Base-by-base conservation (phyloP, 1,284 basidiomycete genomes). In the Takashimella tepidaria region DNA sequence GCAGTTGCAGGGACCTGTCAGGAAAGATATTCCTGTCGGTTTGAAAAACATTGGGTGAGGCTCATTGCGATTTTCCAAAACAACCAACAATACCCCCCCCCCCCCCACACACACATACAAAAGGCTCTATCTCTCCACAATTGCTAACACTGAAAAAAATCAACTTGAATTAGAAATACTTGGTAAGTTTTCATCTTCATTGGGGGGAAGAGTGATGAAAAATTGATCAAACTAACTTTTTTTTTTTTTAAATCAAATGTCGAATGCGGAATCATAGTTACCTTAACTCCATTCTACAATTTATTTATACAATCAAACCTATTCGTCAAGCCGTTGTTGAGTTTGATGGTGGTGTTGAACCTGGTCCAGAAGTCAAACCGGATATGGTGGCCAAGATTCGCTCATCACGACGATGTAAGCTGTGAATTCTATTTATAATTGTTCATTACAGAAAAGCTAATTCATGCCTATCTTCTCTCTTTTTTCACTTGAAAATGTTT, bases 41-140 rank as follows among this genome's bases (percentile, higher is more conserved):
- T 49, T 76, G 49, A 62, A 71, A 27, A 76, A 76, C 53, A 76
- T 76, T 25, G 74, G 70, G 70, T 69, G 41, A 66, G 70, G 56
- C 19, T 21, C 25, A 3, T 19, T 19, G 73, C 40, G 75, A 76
- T 53, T 75, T 73, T 23, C 75, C 69, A 66, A 67, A 49, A 44
- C 61, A 37, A 16, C 16, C 31, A 37, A 37, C 31, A 37, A 16
- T 37, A 37, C 8, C 31, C 31, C 31, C 31, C 31, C 31, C 31
- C n/a, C n/a, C n/a, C n/a, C n/a, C n/a, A n/a, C n/a, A n/a, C n/a
- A n/a, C n/a, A n/a, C n/a, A n/a, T n/a, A n/a, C n/a, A n/a, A n/a
- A n/a, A n/a, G n/a, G n/a, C n/a, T n/a, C n/a, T n/a, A n/a, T n/a
- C n/a, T n/a, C n/a, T 22, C 24, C 8, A 41, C 13, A 45, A 10